Evolutionary conservation across 2,329 filamentous ascomycete species (phyloP).

Genomic region (Talaromyces sp.): DNA sequence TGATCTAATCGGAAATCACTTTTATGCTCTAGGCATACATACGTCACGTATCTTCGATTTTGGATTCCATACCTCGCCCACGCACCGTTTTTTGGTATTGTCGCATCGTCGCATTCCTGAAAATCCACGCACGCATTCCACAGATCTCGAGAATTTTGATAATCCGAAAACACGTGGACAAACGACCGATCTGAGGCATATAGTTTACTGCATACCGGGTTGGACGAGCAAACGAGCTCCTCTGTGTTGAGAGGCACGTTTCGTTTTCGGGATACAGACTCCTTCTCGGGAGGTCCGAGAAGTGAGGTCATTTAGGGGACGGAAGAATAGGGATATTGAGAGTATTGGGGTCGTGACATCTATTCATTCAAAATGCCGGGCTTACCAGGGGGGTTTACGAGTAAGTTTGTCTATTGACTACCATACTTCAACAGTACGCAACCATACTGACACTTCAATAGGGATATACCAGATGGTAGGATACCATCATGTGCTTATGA

Average conservation of each 20-base stretch:
- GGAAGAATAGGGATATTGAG: conserved; percentile 22
- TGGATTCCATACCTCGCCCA: neutral
- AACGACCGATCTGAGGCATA: neutral
- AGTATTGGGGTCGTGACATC: conserved; percentile 22
- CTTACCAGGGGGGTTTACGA: conserved; percentile 27
- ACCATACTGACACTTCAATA: conserved; percentile 21
- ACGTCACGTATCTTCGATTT: neutral
- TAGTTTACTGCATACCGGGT: neutral
- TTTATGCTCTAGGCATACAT: neutral
- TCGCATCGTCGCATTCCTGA: conserved; percentile 5
- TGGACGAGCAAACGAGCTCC: conserved; percentile 23
- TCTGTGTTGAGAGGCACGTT: conserved; percentile 20
- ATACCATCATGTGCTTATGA: conserved; percentile 90
- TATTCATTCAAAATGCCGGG: conserved; percentile 23
- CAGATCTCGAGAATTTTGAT: neutral
- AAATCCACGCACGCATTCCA: neutral
- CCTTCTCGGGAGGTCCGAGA: conserved; percentile 29
- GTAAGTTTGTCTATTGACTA: conserved; percentile 24
- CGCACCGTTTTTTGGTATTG: neutral
- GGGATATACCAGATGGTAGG: conserved; percentile 59
- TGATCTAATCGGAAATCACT: conserved; percentile 5
- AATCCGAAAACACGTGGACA: conserved; percentile 6
- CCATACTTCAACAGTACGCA: neutral
- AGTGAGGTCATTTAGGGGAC: conserved; percentile 26
- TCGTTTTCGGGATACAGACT: conserved; percentile 10